phyloP scores from a whole-genome alignment of 2,329 filamentous ascomycete species.

The Cladophialophora carrionii region DNA sequence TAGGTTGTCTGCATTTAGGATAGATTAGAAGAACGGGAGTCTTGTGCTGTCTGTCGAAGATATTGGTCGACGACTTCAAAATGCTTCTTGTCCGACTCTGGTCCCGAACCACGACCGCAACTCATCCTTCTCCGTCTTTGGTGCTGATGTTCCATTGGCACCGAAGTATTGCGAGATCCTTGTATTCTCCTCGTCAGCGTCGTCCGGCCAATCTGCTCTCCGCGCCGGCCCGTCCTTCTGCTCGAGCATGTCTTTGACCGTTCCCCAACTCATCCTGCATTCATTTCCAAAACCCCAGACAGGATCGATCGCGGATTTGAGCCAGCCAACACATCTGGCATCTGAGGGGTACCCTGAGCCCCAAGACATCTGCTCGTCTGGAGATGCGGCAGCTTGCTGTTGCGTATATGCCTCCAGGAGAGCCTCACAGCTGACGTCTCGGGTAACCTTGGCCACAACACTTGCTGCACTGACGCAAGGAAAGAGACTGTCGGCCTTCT shows the following conservation, averaged over 20 bases:
- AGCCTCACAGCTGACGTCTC: slow-evolving; percentile 84
- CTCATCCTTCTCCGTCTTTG: slow-evolving; percentile 67
- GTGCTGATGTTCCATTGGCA: slow-evolving; percentile 42
- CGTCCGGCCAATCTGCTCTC: slow-evolving; percentile 80
- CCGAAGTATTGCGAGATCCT: slow-evolving; percentile 75
- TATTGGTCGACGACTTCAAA: slow-evolving; percentile 21
- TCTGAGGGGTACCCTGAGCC: slow-evolving; percentile 95
- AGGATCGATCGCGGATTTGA: slow-evolving; percentile 84
- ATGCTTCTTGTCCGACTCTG: slow-evolving; percentile 34
- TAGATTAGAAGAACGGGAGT: background rate
- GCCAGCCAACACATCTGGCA: slow-evolving; percentile 75
- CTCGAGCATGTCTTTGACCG: slow-evolving; percentile 90
- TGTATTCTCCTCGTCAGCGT: slow-evolving; percentile 68
- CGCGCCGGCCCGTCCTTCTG: slow-evolving; percentile 62
- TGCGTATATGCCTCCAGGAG: slow-evolving; percentile 64
- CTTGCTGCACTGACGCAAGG: slow-evolving; percentile 91
- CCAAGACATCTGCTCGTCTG: slow-evolving; percentile 61
- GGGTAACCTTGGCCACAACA: slow-evolving; percentile 93
- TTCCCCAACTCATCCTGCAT: slow-evolving; percentile 94
- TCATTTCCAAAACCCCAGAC: slow-evolving; percentile 94
- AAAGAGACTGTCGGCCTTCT: slow-evolving; percentile 91
- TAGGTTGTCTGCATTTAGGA: background rate
- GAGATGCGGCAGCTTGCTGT: slow-evolving; percentile 35
- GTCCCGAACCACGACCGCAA: slow-evolving; percentile 78
- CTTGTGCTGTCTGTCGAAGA: background rate